These are phyloP conservation scores for Eucalyptus camaldulensis DNA, from an alignment of 345 rosid genomes.

Conservation along the genomic window DNA sequence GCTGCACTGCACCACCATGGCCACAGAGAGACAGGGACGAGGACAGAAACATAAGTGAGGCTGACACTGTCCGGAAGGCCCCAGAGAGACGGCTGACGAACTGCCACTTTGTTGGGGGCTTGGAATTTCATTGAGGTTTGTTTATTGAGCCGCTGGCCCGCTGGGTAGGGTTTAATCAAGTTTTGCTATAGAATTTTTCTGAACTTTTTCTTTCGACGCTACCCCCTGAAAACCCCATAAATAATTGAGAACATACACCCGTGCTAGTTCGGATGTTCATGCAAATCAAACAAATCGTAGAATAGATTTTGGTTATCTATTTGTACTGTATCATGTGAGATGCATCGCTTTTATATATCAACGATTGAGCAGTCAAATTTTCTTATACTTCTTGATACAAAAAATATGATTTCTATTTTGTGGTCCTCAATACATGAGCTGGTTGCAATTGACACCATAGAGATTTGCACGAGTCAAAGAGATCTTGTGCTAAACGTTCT, in stretches of 20 bases:
- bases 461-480: not conserved
- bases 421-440: not conserved
- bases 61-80: not conserved
- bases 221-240: not conserved
- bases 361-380: not conserved
- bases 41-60: not conserved
- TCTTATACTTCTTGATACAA: not conserved
- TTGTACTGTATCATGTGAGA: not conserved
- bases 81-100: not conserved
- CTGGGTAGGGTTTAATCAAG: not conserved
- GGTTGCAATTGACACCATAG: not conserved
- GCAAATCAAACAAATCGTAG: not conserved
- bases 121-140: not conserved
- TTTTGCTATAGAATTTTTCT: not conserved
- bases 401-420: not conserved
- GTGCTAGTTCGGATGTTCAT: fast-evolving
- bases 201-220: not conserved
- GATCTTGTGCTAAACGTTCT: not conserved
- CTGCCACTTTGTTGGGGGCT: not conserved
- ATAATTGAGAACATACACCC: not conserved
- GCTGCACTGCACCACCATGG: not conserved
- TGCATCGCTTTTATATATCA: not conserved
- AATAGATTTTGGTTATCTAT: fast-evolving
- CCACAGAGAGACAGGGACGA: not conserved
- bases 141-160: not conserved